phyloP scores from a whole-genome alignment of 139 green algal genomes.

The Spirogloea muscicola region DNA sequence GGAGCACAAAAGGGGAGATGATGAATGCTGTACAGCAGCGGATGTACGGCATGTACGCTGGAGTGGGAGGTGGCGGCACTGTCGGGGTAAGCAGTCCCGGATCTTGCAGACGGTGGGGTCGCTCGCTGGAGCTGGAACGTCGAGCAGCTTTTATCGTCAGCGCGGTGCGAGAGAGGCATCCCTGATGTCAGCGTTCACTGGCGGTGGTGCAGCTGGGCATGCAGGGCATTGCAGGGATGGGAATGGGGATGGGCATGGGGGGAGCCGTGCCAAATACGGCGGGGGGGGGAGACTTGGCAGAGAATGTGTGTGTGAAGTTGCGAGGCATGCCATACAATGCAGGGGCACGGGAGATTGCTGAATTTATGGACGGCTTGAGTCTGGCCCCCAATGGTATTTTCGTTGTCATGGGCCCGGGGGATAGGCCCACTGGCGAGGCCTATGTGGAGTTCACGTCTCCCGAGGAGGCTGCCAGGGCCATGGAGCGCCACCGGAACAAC shows the following conservation, averaged over 20 bases:
- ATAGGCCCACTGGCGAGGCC: slow-evolving; percentile 50
- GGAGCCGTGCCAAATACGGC: not conserved
- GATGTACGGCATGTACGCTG: slow-evolving; percentile 36
- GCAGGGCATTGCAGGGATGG: too few species aligned
- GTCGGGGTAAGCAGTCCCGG: too few species aligned
- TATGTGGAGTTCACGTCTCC: slow-evolving; percentile 53
- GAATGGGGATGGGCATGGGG: not conserved
- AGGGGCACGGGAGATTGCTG: slow-evolving; percentile 39
- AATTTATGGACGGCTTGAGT: slow-evolving; percentile 52
- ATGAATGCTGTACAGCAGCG: slow-evolving; percentile 41
- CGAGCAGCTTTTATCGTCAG: too few species aligned
- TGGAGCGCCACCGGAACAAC: slow-evolving; percentile 36
- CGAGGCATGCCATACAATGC: slow-evolving; percentile 48
- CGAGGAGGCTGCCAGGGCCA: slow-evolving; percentile 52
- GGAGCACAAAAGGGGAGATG: slow-evolving; percentile 48
- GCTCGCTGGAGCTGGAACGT: too few species aligned
- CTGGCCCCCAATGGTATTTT: slow-evolving; percentile 47
- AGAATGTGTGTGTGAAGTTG: slow-evolving; percentile 50
- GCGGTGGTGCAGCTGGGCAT: too few species aligned
- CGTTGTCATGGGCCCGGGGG: slow-evolving; percentile 27
- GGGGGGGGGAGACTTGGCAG: not conserved
- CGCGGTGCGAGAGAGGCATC: too few species aligned
- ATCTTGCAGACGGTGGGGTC: too few species aligned
- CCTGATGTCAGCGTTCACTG: too few species aligned
- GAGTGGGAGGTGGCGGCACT: too few species aligned